Evolutionary conservation across 192 early-diverging fungal genomes (phyloP).

Genomic region (Coemansia sp.): DNA sequence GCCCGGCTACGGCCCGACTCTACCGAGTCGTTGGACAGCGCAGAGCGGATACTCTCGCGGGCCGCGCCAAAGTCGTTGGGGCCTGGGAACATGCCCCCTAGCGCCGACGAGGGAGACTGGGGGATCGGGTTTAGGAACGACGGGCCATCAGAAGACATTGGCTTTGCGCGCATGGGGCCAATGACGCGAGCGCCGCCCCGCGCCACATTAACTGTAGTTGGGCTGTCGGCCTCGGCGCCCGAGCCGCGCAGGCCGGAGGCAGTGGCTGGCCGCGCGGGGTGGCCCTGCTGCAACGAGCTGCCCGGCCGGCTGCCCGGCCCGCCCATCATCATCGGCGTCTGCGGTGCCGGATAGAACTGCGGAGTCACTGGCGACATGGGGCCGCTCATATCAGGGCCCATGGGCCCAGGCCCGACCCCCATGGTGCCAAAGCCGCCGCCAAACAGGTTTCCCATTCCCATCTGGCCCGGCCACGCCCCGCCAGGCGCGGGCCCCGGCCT

Average conservation of each 20-base stretch:
- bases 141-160: constrained; percentile 7
- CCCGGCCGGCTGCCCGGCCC: constrained; percentile 24
- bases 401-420: constrained; percentile 9
- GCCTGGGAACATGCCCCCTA: constrained; percentile 20
- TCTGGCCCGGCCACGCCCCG: constrained; percentile 24
- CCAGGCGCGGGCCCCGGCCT: constrained; percentile 6
- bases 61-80: not conserved
- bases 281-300: constrained; percentile 34
- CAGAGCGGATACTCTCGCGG: constrained; percentile 26
- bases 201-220: constrained; percentile 37
- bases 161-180: constrained; percentile 40
- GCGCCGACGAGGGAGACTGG: constrained; percentile 39
- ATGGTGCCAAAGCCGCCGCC: constrained; percentile 45
- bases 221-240: constrained; percentile 15
- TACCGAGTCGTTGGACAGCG: constrained; percentile 35
- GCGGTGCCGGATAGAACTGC: constrained; percentile 11
- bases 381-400: not conserved
- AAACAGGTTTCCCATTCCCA: constrained; percentile 28
- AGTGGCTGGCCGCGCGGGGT: constrained; percentile 28
- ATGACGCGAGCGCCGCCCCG: constrained; percentile 47
- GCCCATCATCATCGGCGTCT: constrained; percentile 12
- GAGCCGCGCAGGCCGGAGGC: constrained; percentile 29
- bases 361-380: constrained; percentile 21
- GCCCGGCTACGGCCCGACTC: constrained; percentile 32
- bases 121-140: constrained; percentile 46